Conservation (phyloP, 1,139 yeast species). For the Candida sanyaensis region DNA sequence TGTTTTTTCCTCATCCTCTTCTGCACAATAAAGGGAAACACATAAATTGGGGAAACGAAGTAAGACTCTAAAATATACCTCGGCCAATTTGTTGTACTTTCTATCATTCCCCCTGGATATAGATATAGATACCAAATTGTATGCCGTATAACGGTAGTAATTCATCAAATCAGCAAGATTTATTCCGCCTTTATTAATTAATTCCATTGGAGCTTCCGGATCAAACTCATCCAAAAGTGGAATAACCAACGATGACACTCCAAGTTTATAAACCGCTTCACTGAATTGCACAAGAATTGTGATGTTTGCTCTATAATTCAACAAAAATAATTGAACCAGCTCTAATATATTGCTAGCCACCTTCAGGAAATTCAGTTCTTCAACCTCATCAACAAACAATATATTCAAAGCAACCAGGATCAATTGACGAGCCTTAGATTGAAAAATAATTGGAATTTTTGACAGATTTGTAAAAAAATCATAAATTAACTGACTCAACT, state of each 20-base stretch:
- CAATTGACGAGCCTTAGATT: slow-evolving; percentile 3
- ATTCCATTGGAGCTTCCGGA: slow-evolving; percentile 25
- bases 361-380: slow-evolving; percentile 12
- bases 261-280: slow-evolving; percentile 24
- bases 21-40: slow-evolving; percentile 10
- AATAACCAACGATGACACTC: slow-evolving; percentile 21
- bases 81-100: slow-evolving; percentile 22
- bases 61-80: slow-evolving; percentile 27
- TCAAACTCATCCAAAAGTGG: slow-evolving; percentile 18
- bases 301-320: slow-evolving; percentile 6
- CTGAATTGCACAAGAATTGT: slow-evolving; percentile 23
- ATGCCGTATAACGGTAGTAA: slow-evolving; percentile 34
- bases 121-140: slow-evolving; percentile 19
- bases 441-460: background rate
- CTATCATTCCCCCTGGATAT: slow-evolving; percentile 5
- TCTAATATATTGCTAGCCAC: slow-evolving; percentile 6
- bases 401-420: slow-evolving; percentile 16
- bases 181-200: slow-evolving; percentile 17
- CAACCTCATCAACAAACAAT: slow-evolving; percentile 19
- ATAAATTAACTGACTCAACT: slow-evolving; percentile 1
- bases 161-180: slow-evolving; percentile 24
- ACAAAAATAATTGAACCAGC: slow-evolving; percentile 9
- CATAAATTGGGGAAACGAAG: slow-evolving; percentile 28
- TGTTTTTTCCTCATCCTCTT: slow-evolving; percentile 6
- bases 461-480: slow-evolving; percentile 2